Evolutionary conservation across 1,284 basidiomycete genomes (phyloP).

Genomic region (Puccinia hordei): DNA sequence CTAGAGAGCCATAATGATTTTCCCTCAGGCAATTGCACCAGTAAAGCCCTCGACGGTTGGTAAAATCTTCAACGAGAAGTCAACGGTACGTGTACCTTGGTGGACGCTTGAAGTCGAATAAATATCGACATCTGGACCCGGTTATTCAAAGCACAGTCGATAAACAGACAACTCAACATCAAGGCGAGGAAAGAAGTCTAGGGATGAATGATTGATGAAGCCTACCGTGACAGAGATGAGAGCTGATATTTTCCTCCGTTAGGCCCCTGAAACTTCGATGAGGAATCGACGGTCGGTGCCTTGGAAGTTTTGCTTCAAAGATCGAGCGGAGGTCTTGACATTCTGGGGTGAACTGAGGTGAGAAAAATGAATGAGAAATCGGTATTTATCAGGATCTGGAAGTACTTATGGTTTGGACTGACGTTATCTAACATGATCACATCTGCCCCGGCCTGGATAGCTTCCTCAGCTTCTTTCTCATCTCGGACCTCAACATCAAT

Average conservation of each 20-base stretch:
- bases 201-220: slow-evolving; percentile 33
- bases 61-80: slow-evolving; percentile 91
- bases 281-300: slow-evolving; percentile 73
- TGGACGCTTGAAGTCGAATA: slow-evolving; percentile 89
- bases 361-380: not conserved
- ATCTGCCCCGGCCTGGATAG: slow-evolving; percentile 92
- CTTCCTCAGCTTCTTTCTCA: slow-evolving; percentile 88
- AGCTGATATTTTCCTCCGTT: slow-evolving; percentile 76
- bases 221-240: slow-evolving; percentile 74
- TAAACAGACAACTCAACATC: not conserved
- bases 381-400: not conserved
- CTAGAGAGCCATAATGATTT: too few relatives aligned
- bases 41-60: slow-evolving; percentile 55
- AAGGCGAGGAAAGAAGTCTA: not conserved
- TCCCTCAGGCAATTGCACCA: not conserved
- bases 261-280: slow-evolving; percentile 92
- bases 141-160: not conserved
- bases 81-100: slow-evolving; percentile 82
- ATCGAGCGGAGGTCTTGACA: slow-evolving; percentile 69
- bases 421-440: slow-evolving; percentile 95
- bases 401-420: not conserved
- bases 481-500: slow-evolving; percentile 93
- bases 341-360: slow-evolving; percentile 69
- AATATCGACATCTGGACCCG: slow-evolving; percentile 79
- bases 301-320: slow-evolving; percentile 73